These are phyloP conservation scores for Brettanomyces custersianus DNA, from an alignment of 805 yeast genomes.

Conservation along the genomic window DNA sequence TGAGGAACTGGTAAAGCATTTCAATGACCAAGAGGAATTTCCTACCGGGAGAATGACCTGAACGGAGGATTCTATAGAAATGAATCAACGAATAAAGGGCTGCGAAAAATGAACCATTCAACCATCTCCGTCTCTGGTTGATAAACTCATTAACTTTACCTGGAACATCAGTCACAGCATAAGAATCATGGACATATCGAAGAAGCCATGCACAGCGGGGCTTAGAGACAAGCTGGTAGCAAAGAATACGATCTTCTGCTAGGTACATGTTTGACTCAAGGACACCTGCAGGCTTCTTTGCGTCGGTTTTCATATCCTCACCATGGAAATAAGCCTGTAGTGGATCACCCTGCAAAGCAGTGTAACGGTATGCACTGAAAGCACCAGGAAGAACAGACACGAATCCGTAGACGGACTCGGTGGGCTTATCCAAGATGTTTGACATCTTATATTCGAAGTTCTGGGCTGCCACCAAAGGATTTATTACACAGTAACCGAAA, in stretches of 20 bases:
- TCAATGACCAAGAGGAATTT: slow-evolving; percentile 68
- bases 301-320: slow-evolving; percentile 55
- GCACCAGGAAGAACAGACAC: slow-evolving; percentile 95
- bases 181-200: slow-evolving; percentile 76
- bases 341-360: slow-evolving; percentile 74
- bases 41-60: slow-evolving; percentile 63
- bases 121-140: slow-evolving; percentile 91
- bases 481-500: slow-evolving; percentile 44
- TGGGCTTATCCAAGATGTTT: slow-evolving; percentile 87
- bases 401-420: slow-evolving; percentile 89
- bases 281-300: slow-evolving; percentile 66
- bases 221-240: slow-evolving; percentile 91
- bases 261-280: slow-evolving; percentile 93
- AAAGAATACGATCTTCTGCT: slow-evolving; percentile 91
- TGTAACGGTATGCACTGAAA: slow-evolving; percentile 83
- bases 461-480: slow-evolving; percentile 88
- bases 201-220: slow-evolving; percentile 60
- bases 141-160: slow-evolving; percentile 80
- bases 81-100: slow-evolving; percentile 79
- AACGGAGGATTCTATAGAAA: slow-evolving; percentile 61
- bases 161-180: slow-evolving; percentile 94
- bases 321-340: slow-evolving; percentile 88
- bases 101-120: slow-evolving; percentile 94
- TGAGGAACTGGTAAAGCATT: slow-evolving; percentile 65
- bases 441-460: slow-evolving; percentile 95